Base-by-base conservation (phyloP, 805 yeast genomes). In the Alloascoidea africana region DNA sequence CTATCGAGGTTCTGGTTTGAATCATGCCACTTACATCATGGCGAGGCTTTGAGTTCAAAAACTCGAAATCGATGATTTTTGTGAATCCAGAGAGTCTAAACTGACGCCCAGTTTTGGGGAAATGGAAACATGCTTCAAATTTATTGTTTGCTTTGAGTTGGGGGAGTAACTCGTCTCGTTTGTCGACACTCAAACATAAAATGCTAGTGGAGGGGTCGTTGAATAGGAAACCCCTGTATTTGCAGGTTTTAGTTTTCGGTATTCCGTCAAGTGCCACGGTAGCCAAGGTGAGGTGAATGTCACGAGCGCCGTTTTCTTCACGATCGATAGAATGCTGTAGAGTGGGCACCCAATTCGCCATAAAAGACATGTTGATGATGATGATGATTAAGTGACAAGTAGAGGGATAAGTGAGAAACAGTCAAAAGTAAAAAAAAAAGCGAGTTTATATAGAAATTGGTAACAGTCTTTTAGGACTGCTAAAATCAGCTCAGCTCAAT, bases 301-400 rank as follows among this genome's bases (percentile, higher is more conserved):
- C n/a, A n/a, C n/a, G n/a, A 2, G 74, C 74, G 14, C 54, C 53
- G 0, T 54, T 42, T 37, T 58, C 63, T 16, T 53, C 45, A 42
- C 73, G 77, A 27, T 66, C 58, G 14, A 65, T 62, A 16, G 71
- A 47, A 4, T 79, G 70, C 39, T 65, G 65, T 46, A 78, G 75
- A 6, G 67, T 49, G 5, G 85, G 80, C 48, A 72, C 73, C 87
- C 87, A 78, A 4, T 82, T 78, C 19, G 81, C 85, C 69, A 70
- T 64, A 37, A 58, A 60, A 45, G 60, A 63, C 37, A 52, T 50
- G 48, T 35, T 33, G n/a, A n/a, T n/a, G n/a, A n/a, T n/a, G n/a
- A n/a, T n/a, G n/a, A n/a, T n/a, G n/a, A n/a, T n/a, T n/a, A n/a
- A n/a, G n/a, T n/a, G n/a, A n/a, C n/a, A n/a, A n/a, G n/a, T n/a